Evolutionary conservation across 768 basidiomycete genomes (phyloP).

Genomic region (Infundibulicybe gibba): DNA sequence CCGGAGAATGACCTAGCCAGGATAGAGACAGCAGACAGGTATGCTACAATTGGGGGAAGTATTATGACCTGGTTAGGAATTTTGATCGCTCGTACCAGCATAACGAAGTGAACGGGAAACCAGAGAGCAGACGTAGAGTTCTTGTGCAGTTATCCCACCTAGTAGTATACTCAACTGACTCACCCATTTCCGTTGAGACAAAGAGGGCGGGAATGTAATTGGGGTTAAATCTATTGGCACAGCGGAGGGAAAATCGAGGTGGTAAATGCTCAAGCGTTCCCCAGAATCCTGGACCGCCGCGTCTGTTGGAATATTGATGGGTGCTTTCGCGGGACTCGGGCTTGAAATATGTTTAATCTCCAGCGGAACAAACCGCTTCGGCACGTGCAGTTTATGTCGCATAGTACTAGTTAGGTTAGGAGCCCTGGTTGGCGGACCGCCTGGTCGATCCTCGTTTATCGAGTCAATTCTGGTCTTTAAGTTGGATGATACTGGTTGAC

Average conservation of each 20-base stretch:
- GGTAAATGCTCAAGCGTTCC: neutral
- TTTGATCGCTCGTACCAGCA: slow-evolving; percentile 39
- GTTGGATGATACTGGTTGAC: no score
- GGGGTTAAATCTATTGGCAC: slow-evolving; percentile 23
- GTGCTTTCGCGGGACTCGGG: no score
- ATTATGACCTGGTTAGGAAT: slow-evolving; percentile 5
- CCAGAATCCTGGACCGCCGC: no score
- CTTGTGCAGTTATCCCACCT: slow-evolving; percentile 38
- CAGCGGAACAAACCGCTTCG: no score
- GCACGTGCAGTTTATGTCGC: no score
- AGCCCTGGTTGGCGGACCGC: no score
- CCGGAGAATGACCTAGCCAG: slow-evolving; percentile 48
- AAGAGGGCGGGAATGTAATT: slow-evolving; percentile 54
- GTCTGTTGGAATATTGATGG: no score
- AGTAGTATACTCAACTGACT: slow-evolving; percentile 50
- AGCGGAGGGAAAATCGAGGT: slow-evolving; percentile 31
- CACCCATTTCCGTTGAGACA: slow-evolving; percentile 56
- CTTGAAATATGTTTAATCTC: no score
- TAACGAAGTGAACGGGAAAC: slow-evolving; percentile 64
- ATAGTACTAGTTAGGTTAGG: no score
- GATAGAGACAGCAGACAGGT: slow-evolving; percentile 54
- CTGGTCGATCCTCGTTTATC: no score
- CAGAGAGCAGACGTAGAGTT: slow-evolving; percentile 40
- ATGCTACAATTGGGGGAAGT: slow-evolving; percentile 36
- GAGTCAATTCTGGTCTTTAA: no score